Base-by-base conservation (phyloP, 208 protist species). In the Trypanosoma congolense region DNA sequence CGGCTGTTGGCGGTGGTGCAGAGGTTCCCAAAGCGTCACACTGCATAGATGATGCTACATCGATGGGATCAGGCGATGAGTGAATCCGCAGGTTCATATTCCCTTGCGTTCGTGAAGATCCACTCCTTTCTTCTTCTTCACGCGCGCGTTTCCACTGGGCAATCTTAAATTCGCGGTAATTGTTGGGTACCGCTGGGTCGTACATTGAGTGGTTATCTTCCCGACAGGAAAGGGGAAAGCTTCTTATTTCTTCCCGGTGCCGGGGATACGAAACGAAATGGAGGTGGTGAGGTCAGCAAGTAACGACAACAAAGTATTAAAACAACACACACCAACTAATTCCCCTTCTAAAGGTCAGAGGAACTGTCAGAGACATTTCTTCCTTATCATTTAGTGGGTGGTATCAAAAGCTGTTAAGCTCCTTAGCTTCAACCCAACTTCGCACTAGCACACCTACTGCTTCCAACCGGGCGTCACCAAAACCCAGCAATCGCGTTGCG, bases 91-190 rank as follows among this genome's bases (percentile, higher is more conserved):
- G 24, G 2, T 33, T 42, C 4, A 45, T 30, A 5, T 25, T 47
- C 18, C 35, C 44, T 25, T 56, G 26, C 1, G 38, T 25, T 18
- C 61, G 44, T 43, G 53, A 33, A 50, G 61, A 45, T 18, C 61
- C 48, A 18, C 61, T 61, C 28, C 28, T 30, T 42, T 53, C 22
- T 50, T 66, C 66, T 25, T 49, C 66, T 16, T 73, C 66, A 18
- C 54, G 40, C 3, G 53, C 47, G 21, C 52, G 54, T 24, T 61
- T 59, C 53, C 80, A 84, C 1, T 50, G 43, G 0, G 57, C 30
- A 43, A 81, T 70, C 57, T 77, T 72, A 47, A 72, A 61, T 12
- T 64, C 65, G 40, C 61, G 61, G 63, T 85, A 89, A 52, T 65
- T 67, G 56, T 84, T 89, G 0, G 81, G 74, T 10, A 51, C 18